Conservation (phyloP, 140 eudicot species). For the Ambrosia hybrid region DNA sequence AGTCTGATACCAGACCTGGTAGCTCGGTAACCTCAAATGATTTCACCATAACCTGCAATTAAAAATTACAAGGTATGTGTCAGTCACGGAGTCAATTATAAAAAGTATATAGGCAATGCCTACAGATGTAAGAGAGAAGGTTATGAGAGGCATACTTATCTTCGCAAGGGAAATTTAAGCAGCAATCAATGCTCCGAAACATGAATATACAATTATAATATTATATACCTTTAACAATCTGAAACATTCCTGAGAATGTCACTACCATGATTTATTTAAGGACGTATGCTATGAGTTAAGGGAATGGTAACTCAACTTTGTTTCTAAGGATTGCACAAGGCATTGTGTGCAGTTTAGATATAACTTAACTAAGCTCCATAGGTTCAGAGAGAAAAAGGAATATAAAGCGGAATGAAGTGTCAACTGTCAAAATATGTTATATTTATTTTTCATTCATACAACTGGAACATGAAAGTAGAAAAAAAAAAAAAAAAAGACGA, state of each 20-base stretch:
- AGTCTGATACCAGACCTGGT: slow-evolving; percentile 59
- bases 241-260: too few species aligned
- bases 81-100: neutral
- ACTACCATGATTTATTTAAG: too few species aligned
- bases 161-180: slow-evolving; percentile 23
- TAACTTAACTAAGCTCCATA: slow-evolving; percentile 17
- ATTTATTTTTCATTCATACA: slow-evolving; percentile 10
- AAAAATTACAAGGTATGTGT: slow-evolving; percentile 1
- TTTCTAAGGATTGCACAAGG: slow-evolving; percentile 15
- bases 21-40: slow-evolving; percentile 87
- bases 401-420: slow-evolving; percentile 7
- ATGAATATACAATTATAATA: neutral
- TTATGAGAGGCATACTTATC: slow-evolving; percentile 6
- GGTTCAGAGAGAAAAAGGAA: slow-evolving; percentile 13
- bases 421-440: slow-evolving; percentile 1
- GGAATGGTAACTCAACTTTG: slow-evolving; percentile 14
- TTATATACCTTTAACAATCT: too few species aligned
- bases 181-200: slow-evolving; percentile 12
- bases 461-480: slow-evolving; percentile 12
- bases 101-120: slow-evolving; percentile 12
- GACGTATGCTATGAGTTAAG: neutral
- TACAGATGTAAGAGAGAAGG: slow-evolving; percentile 17
- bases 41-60: slow-evolving; percentile 72
- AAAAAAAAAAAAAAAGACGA: slow-evolving; percentile 1
- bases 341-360: slow-evolving; percentile 15